Base-by-base conservation (phyloP, 768 basidiomycete species). In the Phaeotremella fagi region DNA sequence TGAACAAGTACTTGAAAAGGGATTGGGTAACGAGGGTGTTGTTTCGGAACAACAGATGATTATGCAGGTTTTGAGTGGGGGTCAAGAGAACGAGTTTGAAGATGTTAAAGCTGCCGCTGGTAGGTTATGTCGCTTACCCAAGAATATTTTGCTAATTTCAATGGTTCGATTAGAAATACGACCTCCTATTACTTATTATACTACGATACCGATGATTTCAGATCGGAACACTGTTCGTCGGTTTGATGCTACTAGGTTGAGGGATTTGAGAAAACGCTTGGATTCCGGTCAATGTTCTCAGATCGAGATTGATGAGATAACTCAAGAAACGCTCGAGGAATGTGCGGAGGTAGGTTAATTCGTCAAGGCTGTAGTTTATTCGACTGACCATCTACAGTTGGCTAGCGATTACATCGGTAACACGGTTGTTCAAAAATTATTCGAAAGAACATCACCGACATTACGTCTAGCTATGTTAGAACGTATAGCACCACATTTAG, bases 341-440 rank as follows among this genome's bases (percentile, higher is more conserved):
- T 87, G 90, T 57, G 90, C 94, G 14, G 90, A 92, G 49, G 72
- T 72, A 41, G 57, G 66, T 55, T 9, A 1, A 20, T n/a, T 3
- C 27, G 2, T 2, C n/a, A 31, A 4, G 6, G 9, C n/a, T 35
- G 11, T 35, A n/a, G 33, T n/a, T 35, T 35, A 29, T 41, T 22
- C 4, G n/a, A 31, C 45, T 50, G 46, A 45, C n/a, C 7, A n/a
- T 25, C 15, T 15, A n/a, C 45, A 71, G 73, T 82, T 99, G 53
- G 86, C 94, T 14, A 91, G 90, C 31, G 94, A 99, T 74, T 98
- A 95, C 86, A 85, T 99, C 61, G 95, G 95, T 43, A 99, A 99
- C 70, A 98, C 92, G 31, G 87, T 98, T 63, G 90, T 98, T 22
- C 94, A 98, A 79, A 97, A 97, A 75, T 78, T 99, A 14, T 99